Evolutionary conservation across 768 basidiomycete species (phyloP).

Genomic region (Amanita phalloides): DNA sequence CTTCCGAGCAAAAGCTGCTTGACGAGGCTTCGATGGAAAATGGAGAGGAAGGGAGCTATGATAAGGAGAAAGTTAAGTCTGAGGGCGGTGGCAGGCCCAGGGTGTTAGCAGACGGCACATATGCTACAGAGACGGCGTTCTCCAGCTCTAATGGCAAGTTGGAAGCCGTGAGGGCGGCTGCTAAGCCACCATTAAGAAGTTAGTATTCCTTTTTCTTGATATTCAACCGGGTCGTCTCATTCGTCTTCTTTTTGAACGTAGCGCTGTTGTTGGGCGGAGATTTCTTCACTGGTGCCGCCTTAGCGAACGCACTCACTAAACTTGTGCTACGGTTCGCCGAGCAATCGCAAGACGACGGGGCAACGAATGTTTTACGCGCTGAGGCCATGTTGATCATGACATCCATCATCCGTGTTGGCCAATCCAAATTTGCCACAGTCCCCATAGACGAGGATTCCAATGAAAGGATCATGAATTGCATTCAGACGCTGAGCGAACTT

Average conservation of each 20-base stretch:
- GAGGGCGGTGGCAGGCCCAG: slow-evolving; percentile 48
- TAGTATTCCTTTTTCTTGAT: slow-evolving; percentile 12
- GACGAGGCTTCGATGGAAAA: slow-evolving; percentile 54
- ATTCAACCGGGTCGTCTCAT: neutral
- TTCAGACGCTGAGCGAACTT: slow-evolving; percentile 84
- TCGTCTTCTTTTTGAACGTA: slow-evolving; percentile 12
- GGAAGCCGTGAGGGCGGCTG: slow-evolving; percentile 76
- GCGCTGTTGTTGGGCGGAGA: slow-evolving; percentile 90
- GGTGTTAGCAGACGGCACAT: slow-evolving; percentile 93
- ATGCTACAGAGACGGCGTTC: slow-evolving; percentile 94
- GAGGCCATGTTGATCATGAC: slow-evolving; percentile 99
- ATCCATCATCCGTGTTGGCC: slow-evolving; percentile 91
- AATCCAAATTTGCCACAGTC: slow-evolving; percentile 87
- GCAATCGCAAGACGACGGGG: slow-evolving; percentile 29
- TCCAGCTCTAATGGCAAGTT: slow-evolving; percentile 48
- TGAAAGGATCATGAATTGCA: slow-evolving; percentile 93
- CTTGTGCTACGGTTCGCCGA: slow-evolving; percentile 75
- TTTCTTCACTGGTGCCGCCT: slow-evolving; percentile 90
- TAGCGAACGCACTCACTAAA: slow-evolving; percentile 87
- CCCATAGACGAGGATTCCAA: slow-evolving; percentile 98
- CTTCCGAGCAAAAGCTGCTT: slow-evolving; percentile 74
- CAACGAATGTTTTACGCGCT: slow-evolving; percentile 68
- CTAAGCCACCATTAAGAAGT: slow-evolving; percentile 88
- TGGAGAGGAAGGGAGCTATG: slow-evolving; percentile 26
- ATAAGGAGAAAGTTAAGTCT: slow-evolving; percentile 37